A percentile compares a stretch with the other conserved stretches of the same genome.
Conservation (phyloP, 2,329 filamentous ascomycete species). For the Peltaster fructicola region DNA sequence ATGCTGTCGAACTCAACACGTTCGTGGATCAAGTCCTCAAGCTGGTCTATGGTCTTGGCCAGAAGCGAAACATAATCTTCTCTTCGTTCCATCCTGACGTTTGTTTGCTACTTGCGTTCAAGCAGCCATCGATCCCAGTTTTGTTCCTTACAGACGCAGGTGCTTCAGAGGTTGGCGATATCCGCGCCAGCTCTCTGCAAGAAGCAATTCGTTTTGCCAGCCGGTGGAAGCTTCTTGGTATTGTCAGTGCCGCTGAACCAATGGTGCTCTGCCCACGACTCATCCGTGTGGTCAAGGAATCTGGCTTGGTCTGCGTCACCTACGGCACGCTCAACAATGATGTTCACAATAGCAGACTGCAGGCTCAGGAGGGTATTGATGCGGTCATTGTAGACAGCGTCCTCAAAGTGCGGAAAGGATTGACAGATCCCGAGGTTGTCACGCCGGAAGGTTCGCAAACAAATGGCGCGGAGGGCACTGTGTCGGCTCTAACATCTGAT, state of each 20-base stretch:
- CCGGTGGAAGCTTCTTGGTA: conserved; percentile 83
- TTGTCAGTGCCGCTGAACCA: conserved; percentile 77
- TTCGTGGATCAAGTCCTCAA: conserved; percentile 87
- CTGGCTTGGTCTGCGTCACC: conserved; percentile 80
- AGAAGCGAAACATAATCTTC: conserved; percentile 83
- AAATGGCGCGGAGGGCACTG: conserved; percentile 1
- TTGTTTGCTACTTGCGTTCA: conserved; percentile 83
- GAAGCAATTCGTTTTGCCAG: conserved; percentile 90
- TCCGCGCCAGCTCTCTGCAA: conserved; percentile 77
- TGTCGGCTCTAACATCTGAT: background rate
- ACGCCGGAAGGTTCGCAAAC: conserved; percentile 2
- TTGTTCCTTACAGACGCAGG: conserved; percentile 88
- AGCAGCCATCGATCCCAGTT: conserved; percentile 91
- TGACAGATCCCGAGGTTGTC: conserved; percentile 36
- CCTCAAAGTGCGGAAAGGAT: conserved; percentile 74
- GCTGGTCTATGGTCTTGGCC: conserved; percentile 74
- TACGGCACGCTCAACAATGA: conserved; percentile 90
- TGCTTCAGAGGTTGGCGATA: conserved; percentile 63
- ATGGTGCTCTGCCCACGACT: conserved; percentile 77
- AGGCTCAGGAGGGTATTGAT: conserved; percentile 91
- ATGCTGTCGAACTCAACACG: conserved; percentile 86
- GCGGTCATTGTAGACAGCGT: conserved; percentile 96
- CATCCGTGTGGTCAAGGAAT: conserved; percentile 86
- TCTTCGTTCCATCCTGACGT: conserved; percentile 96
- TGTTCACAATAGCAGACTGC: conserved; percentile 64